phyloP scores from a whole-genome alignment of 179 eudicot species.

The Actinidia arguta region DNA sequence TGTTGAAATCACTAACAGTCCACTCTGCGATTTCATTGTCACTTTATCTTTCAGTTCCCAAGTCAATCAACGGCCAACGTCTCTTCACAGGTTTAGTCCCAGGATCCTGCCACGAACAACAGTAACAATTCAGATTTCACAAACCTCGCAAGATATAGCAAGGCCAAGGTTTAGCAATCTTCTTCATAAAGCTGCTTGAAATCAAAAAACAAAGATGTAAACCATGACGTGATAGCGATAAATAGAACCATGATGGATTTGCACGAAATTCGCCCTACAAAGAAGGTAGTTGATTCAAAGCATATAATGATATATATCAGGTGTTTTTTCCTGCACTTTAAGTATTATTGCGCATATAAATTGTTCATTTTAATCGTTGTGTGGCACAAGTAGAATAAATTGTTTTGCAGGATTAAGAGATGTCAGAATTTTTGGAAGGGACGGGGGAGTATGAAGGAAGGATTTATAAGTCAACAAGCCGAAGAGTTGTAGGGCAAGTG shows the following conservation, averaged over 20 bases:
- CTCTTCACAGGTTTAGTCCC: conserved; percentile 44
- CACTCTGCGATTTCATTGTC: conserved; percentile 38
- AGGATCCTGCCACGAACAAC: conserved; percentile 50
- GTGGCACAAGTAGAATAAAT: too few species aligned
- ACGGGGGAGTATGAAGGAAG: too few species aligned
- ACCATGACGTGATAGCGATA: neutral
- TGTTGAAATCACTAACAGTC: conserved; percentile 48
- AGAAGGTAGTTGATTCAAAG: too few species aligned
- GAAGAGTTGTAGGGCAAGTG: too few species aligned
- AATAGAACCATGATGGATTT: neutral
- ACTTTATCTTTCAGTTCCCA: conserved; percentile 45
- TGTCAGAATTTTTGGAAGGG: too few species aligned
- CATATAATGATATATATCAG: too few species aligned
- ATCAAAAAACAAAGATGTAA: neutral
- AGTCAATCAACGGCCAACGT: conserved; percentile 46
- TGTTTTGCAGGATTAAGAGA: too few species aligned
- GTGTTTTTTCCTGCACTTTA: too few species aligned
- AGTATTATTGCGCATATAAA: too few species aligned
- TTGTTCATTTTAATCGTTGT: too few species aligned
- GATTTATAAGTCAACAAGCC: too few species aligned
- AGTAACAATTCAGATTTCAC: neutral
- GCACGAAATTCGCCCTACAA: too few species aligned
- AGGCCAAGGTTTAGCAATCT: neutral
- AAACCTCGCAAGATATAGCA: neutral
- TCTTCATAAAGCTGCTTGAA: neutral